Conservation (phyloP, 768 basidiomycete species). For the Austroboletus festivus region DNA sequence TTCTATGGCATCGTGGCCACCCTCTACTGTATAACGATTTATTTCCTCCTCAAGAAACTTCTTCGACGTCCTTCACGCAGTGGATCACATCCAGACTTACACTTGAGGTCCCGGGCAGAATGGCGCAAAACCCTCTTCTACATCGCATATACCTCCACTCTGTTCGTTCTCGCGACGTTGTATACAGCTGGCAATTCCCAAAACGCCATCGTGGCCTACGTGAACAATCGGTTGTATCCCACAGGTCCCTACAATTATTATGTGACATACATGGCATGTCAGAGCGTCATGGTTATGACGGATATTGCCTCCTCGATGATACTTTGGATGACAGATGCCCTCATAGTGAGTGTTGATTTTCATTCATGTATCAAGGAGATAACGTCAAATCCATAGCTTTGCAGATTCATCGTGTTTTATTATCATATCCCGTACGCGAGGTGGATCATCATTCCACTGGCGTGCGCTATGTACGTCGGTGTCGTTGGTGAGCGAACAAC, state of each 20-base stretch:
- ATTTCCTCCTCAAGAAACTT: conserved; percentile 21
- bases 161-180: conserved; percentile 29
- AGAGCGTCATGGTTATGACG: conserved; percentile 22
- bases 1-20: conserved; percentile 20
- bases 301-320: conserved; percentile 24
- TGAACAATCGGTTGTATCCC: conserved; percentile 28
- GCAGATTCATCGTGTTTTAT: conserved; percentile 25
- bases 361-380: not conserved
- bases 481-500: conserved; percentile 19
- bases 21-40: conserved; percentile 19
- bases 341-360: conserved; percentile 22
- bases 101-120: not conserved
- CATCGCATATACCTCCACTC: conserved; percentile 22
- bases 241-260: conserved; percentile 27
- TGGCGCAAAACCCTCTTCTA: conserved; percentile 26
- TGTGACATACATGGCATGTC: conserved; percentile 23
- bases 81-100: conserved; percentile 6
- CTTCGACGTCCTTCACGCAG: conserved; percentile 4
- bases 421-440: conserved; percentile 15
- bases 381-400: conserved; percentile 12
- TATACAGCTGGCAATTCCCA: conserved; percentile 29
- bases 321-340: conserved; percentile 30
- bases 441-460: conserved; percentile 26
- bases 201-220: conserved; percentile 27
- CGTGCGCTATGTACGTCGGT: conserved; percentile 22